Base-by-base conservation (phyloP, 345 rosid species). In the Brassica incana region DNA sequence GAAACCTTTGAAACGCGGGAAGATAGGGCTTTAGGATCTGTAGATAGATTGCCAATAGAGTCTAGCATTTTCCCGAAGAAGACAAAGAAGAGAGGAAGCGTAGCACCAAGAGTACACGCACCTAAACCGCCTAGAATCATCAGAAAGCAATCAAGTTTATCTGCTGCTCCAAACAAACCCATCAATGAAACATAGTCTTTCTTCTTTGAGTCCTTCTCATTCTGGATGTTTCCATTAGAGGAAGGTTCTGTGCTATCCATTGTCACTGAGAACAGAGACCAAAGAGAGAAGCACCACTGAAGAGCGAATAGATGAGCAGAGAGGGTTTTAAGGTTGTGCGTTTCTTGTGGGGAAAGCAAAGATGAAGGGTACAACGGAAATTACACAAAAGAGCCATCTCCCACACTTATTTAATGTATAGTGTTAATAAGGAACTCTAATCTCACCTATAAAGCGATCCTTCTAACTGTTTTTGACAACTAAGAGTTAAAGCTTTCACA, bases 41-140 rank as follows among this genome's bases (percentile, higher is more conserved):
- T 77, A 74, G 88, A 87, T 30, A 88, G 74, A 69, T 79, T 83
- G 1, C 97, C 98, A 3, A 93, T 83, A 72, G 97, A 88, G 83
- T 90, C 88, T 14, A 93, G 78, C 94, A 91, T 79, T 32, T 78
- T 84, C 45, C 91, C 95, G 8, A 91, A 90, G 79, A 91, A 81
- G 43, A 90, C 50, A 50, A 91, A 87, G 83, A 93, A 91, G 9
- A 87, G 79, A 0, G 98, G 98, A 77, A 91, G 91, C 3, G 91
- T 86, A 15, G 86, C 89, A 5, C 98, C 98, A 12, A 88, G 97
- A 9, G 87, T n/a, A 74, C 83, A 87, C 0, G 97, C 84, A 0
- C 94, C 98, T 61, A 86, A 43, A 60, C 87, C 81, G 12, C 95
- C 98, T 0, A 91, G 25, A 29, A 87, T 65, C 97, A 91, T 93